Conservation (phyloP, 2,329 filamentous ascomycete genomes). For the Coniochaeta hoffmannii region DNA sequence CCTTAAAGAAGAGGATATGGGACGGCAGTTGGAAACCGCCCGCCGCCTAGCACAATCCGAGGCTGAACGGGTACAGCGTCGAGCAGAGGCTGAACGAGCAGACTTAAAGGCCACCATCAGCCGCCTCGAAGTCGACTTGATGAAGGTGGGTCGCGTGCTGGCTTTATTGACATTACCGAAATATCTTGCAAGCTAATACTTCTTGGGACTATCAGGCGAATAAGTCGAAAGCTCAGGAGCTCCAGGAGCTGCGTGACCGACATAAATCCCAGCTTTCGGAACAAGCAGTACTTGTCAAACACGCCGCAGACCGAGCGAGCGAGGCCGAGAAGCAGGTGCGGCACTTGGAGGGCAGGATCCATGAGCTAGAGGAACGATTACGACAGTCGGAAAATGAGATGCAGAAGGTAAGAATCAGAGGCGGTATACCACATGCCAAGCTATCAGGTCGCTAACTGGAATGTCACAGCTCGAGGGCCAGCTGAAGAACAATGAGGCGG, state of each 20-base stretch:
- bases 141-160: conserved; percentile 38
- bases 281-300: conserved; percentile 9
- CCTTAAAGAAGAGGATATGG: conserved; percentile 14
- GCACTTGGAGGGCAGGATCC: conserved; percentile 1
- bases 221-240: conserved; percentile 49
- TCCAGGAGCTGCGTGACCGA: conserved; percentile 41
- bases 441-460: neutral
- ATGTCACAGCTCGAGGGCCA: conserved; percentile 21
- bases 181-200: neutral
- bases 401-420: neutral
- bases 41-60: conserved; percentile 42
- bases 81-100: conserved; percentile 53
- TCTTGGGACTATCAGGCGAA: conserved; percentile 34
- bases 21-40: conserved; percentile 26
- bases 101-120: conserved; percentile 55
- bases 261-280: conserved; percentile 27
- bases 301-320: conserved; percentile 27
- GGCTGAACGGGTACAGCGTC: conserved; percentile 36
- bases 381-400: conserved; percentile 13
- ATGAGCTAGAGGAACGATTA: conserved; percentile 19
- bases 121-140: conserved; percentile 53
- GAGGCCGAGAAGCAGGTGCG: conserved; percentile 21
- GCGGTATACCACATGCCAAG: neutral
- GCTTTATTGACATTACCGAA: neutral
- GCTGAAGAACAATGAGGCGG: conserved; percentile 47